Percentiles rank a stretch among this genome's conserved stretches.
phyloP scores from a whole-genome alignment of 164 flowering plant genomes.

The Warburgia ugandensis region DNA sequence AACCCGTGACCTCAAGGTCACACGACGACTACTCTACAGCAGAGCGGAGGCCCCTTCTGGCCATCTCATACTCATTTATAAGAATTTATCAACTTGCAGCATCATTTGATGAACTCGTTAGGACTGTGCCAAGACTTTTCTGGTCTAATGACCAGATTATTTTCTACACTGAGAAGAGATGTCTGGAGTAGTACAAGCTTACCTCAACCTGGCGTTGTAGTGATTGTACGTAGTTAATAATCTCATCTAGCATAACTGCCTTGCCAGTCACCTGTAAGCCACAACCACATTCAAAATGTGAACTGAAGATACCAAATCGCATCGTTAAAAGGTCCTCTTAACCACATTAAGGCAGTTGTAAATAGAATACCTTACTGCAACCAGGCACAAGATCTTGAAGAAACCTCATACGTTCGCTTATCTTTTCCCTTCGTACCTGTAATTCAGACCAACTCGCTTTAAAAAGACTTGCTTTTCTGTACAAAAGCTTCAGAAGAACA shows the following conservation, averaged over 20 bases:
- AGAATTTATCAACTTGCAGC: too few species aligned
- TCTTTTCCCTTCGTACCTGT: slow-evolving; percentile 89
- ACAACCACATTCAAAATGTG: too few species aligned
- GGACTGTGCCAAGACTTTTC: too few species aligned
- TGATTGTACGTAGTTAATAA: slow-evolving; percentile 94
- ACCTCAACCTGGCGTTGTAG: slow-evolving; percentile 98
- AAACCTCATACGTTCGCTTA: slow-evolving; percentile 97
- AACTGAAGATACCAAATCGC: too few species aligned
- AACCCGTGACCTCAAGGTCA: too few species aligned
- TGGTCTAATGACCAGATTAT: too few species aligned
- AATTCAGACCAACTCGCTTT: not conserved
- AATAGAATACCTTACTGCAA: slow-evolving; percentile 72
- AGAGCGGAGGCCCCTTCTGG: too few species aligned
- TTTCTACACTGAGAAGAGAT: too few species aligned
- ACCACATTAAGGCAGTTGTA: not conserved
- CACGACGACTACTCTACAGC: too few species aligned
- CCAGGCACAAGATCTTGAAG: slow-evolving; percentile 99
- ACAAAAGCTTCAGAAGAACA: not conserved
- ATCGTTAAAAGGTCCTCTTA: not conserved
- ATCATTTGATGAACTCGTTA: too few species aligned
- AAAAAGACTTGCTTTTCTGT: not conserved
- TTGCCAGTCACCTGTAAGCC: slow-evolving; percentile 78
- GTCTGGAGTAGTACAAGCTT: slow-evolving; percentile 5
- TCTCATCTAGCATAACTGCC: slow-evolving; percentile 98
- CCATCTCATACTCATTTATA: too few species aligned